These are phyloP conservation scores for Copromyces sp. DNA, from an alignment of 495 filamentous ascomycete genomes.

Conservation along the genomic window DNA sequence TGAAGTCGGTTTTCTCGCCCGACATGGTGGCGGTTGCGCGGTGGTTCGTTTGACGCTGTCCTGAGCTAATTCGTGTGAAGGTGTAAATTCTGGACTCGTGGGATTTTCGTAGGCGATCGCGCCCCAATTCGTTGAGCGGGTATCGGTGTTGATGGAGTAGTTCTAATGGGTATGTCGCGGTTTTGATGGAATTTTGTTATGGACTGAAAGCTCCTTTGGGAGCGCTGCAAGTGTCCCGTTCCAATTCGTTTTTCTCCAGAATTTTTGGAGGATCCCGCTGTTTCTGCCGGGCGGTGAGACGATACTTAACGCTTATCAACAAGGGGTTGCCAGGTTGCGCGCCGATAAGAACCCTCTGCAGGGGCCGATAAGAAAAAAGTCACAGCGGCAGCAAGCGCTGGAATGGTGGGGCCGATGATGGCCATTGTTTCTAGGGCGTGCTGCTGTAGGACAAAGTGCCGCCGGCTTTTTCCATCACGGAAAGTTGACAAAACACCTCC, in stretches of 20 bases:
- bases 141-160: neutral
- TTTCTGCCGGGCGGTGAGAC: slow-evolving; percentile 25
- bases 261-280: slow-evolving; percentile 21
- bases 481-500: neutral
- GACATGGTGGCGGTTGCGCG: slow-evolving; percentile 25
- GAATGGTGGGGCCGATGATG: neutral
- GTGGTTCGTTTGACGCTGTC: neutral
- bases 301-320: slow-evolving; percentile 8
- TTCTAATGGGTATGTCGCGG: neutral
- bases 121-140: neutral
- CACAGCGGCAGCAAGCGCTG: neutral
- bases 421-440: neutral
- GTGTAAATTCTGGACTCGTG: neutral
- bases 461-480: neutral
- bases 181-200: neutral
- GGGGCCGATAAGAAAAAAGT: slow-evolving; percentile 14
- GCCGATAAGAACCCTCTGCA: slow-evolving; percentile 18
- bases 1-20: slow-evolving; percentile 35
- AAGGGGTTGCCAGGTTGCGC: neutral
- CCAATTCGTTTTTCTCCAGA: slow-evolving; percentile 6
- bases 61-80: neutral
- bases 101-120: neutral
- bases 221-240: neutral
- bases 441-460: neutral
- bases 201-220: neutral